phyloP scores from a whole-genome alignment of 345 rosid genomes.

The Populus euphratica region DNA sequence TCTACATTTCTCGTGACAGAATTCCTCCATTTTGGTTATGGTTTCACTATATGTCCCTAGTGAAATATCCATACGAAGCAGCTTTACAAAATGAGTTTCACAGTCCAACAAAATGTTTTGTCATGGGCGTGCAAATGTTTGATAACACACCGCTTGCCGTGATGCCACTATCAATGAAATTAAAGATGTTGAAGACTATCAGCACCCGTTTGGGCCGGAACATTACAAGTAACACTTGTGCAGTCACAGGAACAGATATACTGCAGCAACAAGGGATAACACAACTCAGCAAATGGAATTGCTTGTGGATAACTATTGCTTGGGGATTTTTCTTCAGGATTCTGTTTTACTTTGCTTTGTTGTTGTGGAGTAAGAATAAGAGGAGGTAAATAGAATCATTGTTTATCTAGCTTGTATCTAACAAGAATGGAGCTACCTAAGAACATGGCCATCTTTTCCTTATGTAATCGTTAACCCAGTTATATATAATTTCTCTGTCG shows the following conservation, averaged over 20 bases:
- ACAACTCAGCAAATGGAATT: slow-evolving; percentile 31
- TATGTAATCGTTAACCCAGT: too few species aligned
- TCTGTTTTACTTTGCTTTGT: slow-evolving; percentile 28
- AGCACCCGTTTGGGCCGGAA: slow-evolving; percentile 17
- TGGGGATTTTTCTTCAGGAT: slow-evolving; percentile 29
- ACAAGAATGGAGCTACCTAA: too few species aligned
- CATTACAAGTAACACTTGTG: slow-evolving; percentile 23
- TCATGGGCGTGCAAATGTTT: slow-evolving; percentile 29
- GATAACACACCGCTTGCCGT: slow-evolving; percentile 21
- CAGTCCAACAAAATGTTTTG: slow-evolving; percentile 26
- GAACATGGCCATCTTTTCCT: too few species aligned
- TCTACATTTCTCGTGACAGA: slow-evolving; percentile 74
- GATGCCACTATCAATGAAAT: slow-evolving; percentile 8
- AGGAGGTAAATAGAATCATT: slow-evolving; percentile 9
- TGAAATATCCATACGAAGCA: slow-evolving; percentile 77
- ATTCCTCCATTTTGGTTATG: slow-evolving; percentile 83
- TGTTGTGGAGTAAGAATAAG: slow-evolving; percentile 34
- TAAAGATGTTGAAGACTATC: slow-evolving; percentile 20
- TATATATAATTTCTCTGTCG: too few species aligned
- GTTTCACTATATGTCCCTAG: slow-evolving; percentile 85
- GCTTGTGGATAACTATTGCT: slow-evolving; percentile 34
- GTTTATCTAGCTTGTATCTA: too few species aligned
- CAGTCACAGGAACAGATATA: slow-evolving; percentile 21
- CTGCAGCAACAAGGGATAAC: slow-evolving; percentile 17
- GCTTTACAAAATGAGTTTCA: slow-evolving; percentile 24